phyloP scores from a whole-genome alignment of 2,329 filamentous ascomycete species.

The Periconia digitata region DNA sequence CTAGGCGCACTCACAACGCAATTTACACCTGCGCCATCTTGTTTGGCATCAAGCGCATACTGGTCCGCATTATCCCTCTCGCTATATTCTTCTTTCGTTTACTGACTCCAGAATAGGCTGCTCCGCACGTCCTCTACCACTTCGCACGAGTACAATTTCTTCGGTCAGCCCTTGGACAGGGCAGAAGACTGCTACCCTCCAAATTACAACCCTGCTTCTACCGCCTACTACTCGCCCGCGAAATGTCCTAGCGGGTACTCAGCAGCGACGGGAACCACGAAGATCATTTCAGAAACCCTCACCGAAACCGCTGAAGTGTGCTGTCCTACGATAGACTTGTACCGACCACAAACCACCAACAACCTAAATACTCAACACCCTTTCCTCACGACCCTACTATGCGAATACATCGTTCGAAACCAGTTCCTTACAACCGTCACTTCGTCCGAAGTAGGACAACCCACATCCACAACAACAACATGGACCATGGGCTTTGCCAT shows the following conservation, averaged over 20 bases:
- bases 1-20: slow-evolving; percentile 1
- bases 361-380: slow-evolving; percentile 1
- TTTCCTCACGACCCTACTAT: slow-evolving; percentile 1
- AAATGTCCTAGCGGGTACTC: slow-evolving; percentile 3
- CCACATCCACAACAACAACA: not conserved
- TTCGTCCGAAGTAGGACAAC: not conserved
- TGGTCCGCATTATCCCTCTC: not conserved
- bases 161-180: not conserved
- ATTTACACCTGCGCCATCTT: slow-evolving; percentile 1
- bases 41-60: not conserved
- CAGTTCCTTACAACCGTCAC: not conserved
- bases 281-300: not conserved
- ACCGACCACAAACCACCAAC: not conserved
- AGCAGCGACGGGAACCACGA: not conserved
- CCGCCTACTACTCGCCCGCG: slow-evolving; percentile 2
- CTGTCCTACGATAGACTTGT: slow-evolving; percentile 2
- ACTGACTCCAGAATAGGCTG: not conserved
- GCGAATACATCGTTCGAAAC: not conserved
- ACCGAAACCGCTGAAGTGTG: slow-evolving; percentile 6
- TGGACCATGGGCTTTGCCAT: not conserved
- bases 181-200: not conserved
- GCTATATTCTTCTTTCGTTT: not conserved
- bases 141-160: not conserved
- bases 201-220: not conserved
- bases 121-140: not conserved